A percentile compares a stretch with the other conserved stretches of the same genome.
phyloP scores from a whole-genome alignment of 2,329 filamentous ascomycete genomes.

The Fusarium sp. region DNA sequence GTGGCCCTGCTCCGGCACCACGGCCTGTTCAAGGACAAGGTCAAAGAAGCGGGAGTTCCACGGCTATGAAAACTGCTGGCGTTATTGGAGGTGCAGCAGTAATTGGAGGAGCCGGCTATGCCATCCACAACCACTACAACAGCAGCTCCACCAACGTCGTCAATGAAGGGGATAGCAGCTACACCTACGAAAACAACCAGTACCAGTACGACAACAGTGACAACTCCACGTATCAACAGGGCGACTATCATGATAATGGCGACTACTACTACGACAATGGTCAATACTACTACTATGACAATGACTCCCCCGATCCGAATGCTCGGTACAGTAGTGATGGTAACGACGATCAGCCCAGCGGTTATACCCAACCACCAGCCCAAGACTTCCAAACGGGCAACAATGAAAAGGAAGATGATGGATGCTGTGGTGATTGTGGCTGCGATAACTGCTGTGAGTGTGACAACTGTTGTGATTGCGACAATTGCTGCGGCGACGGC shows the following conservation, averaged over 20 bases:
- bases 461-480: neutral
- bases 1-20: neutral
- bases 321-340: too few species aligned
- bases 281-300: too few species aligned
- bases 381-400: neutral
- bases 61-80: too few species aligned
- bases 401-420: neutral
- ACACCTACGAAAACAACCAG: slow-evolving; percentile 1
- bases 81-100: too few species aligned
- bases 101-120: too few species aligned
- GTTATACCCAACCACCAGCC: neutral
- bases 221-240: neutral
- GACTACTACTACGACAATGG: too few species aligned
- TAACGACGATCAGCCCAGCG: too few species aligned
- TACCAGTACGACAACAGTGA: slow-evolving; percentile 1
- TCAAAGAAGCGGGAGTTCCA: too few species aligned
- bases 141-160: slow-evolving; percentile 13
- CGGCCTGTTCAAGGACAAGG: too few species aligned
- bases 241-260: too few species aligned
- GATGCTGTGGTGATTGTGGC: neutral
- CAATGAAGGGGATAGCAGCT: slow-evolving; percentile 6
- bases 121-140: slow-evolving; percentile 6
- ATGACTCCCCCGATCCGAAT: too few species aligned
- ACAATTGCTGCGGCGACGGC: neutral
- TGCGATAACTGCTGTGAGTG: neutral